Evolutionary conservation across 139 green algal genomes (phyloP).

Genomic region (Mesotaenium endlicherianum): DNA sequence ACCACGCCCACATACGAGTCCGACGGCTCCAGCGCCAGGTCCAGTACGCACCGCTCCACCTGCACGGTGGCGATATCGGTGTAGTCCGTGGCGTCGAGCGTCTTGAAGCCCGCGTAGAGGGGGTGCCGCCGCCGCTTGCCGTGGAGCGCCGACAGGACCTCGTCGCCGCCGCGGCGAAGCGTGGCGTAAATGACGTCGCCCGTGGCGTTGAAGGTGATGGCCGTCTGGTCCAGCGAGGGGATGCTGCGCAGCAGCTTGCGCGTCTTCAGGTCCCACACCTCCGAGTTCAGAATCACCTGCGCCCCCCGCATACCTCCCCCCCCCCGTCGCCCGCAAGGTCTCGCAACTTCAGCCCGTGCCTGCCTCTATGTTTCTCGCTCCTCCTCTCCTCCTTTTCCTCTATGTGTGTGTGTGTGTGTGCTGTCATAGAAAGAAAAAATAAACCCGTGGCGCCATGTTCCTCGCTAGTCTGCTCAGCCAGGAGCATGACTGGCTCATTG

Average conservation of each 20-base stretch:
- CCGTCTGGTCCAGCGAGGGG: slow-evolving; percentile 63
- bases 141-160: slow-evolving; percentile 21
- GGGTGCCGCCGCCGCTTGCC: slow-evolving; percentile 59
- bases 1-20: slow-evolving; percentile 66
- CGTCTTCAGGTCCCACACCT: slow-evolving; percentile 76
- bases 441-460: too few relatives aligned
- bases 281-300: slow-evolving; percentile 66
- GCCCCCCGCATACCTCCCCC: background rate
- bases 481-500: too few relatives aligned
- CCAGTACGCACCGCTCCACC: slow-evolving; percentile 66
- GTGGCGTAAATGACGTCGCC: slow-evolving; percentile 58
- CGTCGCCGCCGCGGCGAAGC: slow-evolving; percentile 52
- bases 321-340: too few relatives aligned
- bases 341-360: too few relatives aligned
- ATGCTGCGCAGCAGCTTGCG: slow-evolving; percentile 67
- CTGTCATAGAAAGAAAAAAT: too few relatives aligned
- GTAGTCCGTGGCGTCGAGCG: slow-evolving; percentile 67
- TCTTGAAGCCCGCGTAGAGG: slow-evolving; percentile 67
- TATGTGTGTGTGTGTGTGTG: too few relatives aligned
- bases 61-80: slow-evolving; percentile 67
- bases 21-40: slow-evolving; percentile 63
- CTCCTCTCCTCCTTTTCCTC: too few relatives aligned
- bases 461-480: too few relatives aligned
- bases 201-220: slow-evolving; percentile 55
- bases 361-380: too few relatives aligned